Conservation (phyloP, 805 yeast genomes). For the Yarrowia sp. region DNA sequence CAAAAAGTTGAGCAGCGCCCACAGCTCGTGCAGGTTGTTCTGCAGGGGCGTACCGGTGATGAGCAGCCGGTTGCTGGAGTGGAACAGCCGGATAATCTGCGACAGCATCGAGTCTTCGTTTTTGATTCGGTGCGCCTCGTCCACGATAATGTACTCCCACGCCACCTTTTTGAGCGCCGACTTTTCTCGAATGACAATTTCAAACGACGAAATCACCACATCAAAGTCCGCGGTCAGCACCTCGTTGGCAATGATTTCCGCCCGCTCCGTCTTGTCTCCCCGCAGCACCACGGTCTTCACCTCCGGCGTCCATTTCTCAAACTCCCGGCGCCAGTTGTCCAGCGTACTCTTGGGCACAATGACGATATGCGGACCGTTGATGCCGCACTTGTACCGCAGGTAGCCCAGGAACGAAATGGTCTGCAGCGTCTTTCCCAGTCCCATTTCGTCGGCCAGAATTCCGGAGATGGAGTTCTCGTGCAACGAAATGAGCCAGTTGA, state of each 20-base stretch:
- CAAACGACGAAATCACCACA: constrained; percentile 86
- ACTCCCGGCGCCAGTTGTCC: constrained; percentile 95
- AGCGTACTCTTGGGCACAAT: constrained; percentile 94
- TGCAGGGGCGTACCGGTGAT: constrained; percentile 97
- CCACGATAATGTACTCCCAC: constrained; percentile 93
- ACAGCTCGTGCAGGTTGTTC: constrained; percentile 88
- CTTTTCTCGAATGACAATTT: constrained; percentile 89
- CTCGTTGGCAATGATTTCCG: constrained; percentile 52
- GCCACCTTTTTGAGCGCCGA: constrained; percentile 70
- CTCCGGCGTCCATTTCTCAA: constrained; percentile 93
- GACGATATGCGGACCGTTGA: constrained; percentile 87
- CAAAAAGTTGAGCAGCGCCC: constrained; percentile 90
- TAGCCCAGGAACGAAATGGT: constrained; percentile 91
- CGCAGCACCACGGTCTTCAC: constrained; percentile 81
- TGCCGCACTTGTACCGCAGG: constrained; percentile 67
- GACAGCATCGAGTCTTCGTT: constrained; percentile 90
- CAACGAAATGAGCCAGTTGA: constrained; percentile 88
- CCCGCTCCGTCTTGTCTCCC: constrained; percentile 83
- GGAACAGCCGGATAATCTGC: constrained; percentile 85
- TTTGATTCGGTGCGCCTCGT: constrained; percentile 95
- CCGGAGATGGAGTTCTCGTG: constrained; percentile 89
- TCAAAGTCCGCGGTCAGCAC: constrained; percentile 78
- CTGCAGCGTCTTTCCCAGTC: constrained; percentile 92
- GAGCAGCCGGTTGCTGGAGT: constrained; percentile 75
- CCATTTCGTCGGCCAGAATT: constrained; percentile 97